phyloP scores from a whole-genome alignment of 2,329 filamentous ascomycete genomes.

The Exserohilum rostratum region DNA sequence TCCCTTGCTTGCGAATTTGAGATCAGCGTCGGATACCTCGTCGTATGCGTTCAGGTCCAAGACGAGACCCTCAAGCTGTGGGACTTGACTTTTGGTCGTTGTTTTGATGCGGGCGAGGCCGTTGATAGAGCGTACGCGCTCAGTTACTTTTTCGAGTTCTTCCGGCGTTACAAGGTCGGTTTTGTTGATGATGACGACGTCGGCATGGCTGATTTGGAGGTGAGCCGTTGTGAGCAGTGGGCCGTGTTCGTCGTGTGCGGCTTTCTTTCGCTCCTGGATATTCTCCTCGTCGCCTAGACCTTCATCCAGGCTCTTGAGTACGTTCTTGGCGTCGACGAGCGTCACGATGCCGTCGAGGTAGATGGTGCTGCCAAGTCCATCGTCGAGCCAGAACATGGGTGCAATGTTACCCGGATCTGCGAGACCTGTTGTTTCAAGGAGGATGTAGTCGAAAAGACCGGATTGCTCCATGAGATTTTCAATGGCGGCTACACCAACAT shows the following conservation, averaged over 20 bases:
- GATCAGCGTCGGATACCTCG: conserved; percentile 66
- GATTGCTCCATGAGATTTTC: conserved; percentile 94
- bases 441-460: conserved; percentile 94
- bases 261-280: conserved; percentile 54
- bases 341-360: conserved; percentile 98
- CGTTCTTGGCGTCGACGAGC: conserved; percentile 92
- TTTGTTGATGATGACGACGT: conserved; percentile 95
- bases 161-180: conserved; percentile 76
- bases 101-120: conserved; percentile 82
- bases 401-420: conserved; percentile 96
- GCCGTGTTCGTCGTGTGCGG: conserved; percentile 58
- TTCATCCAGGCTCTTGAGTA: conserved; percentile 81
- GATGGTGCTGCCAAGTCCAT: conserved; percentile 91
- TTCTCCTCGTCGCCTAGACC: conserved; percentile 52
- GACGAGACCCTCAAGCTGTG: conserved; percentile 81
- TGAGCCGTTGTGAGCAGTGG: conserved; percentile 89
- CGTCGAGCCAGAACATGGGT: conserved; percentile 96
- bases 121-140: conserved; percentile 84
- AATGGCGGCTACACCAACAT: conserved; percentile 91
- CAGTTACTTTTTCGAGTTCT: conserved; percentile 72
- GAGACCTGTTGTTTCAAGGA: conserved; percentile 93
- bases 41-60: conserved; percentile 95
- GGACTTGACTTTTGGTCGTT: conserved; percentile 80
- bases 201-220: conserved; percentile 94
- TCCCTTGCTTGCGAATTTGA: conserved; percentile 75